Evolutionary conservation across 208 protist genomes (phyloP).

Genomic region (Leishmania arabica): DNA sequence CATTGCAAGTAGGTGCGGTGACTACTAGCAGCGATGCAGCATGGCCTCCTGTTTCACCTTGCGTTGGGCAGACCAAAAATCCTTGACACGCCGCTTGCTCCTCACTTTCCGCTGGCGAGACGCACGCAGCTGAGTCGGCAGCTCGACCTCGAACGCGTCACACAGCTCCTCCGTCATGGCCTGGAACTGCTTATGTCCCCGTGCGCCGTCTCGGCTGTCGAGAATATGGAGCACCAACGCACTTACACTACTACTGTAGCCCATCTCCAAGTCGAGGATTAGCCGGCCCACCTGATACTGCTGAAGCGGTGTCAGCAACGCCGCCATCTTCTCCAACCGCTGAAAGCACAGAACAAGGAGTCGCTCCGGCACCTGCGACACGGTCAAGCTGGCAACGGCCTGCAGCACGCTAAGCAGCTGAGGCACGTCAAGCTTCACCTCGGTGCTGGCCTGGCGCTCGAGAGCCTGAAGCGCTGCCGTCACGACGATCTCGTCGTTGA

Average conservation of each 20-base stretch:
- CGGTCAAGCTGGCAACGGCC: conserved; percentile 42
- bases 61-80: conserved; percentile 35
- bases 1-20: not conserved
- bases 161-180: conserved; percentile 69
- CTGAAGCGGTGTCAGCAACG: conserved; percentile 46
- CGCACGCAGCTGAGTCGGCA: conserved; percentile 48
- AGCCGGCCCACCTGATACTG: conserved; percentile 61
- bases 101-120: conserved; percentile 50
- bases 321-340: conserved; percentile 58
- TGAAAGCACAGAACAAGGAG: conserved; percentile 60
- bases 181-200: conserved; percentile 39
- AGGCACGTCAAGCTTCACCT: conserved; percentile 54
- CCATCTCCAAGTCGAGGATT: conserved; percentile 81
- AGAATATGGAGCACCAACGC: conserved; percentile 64
- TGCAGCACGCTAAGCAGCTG: conserved; percentile 75
- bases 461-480: conserved; percentile 39
- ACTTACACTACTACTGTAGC: conserved; percentile 65
- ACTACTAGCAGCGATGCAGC: conserved; percentile 4
- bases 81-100: conserved; percentile 39
- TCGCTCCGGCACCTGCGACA: conserved; percentile 35
- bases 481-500: conserved; percentile 62
- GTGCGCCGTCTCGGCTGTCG: conserved; percentile 70
- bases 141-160: conserved; percentile 81
- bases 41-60: conserved; percentile 4
- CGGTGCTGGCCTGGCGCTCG: conserved; percentile 53